phyloP scores from a whole-genome alignment of 352 stramenopile genomes.

The Thalassiosira sp. region DNA sequence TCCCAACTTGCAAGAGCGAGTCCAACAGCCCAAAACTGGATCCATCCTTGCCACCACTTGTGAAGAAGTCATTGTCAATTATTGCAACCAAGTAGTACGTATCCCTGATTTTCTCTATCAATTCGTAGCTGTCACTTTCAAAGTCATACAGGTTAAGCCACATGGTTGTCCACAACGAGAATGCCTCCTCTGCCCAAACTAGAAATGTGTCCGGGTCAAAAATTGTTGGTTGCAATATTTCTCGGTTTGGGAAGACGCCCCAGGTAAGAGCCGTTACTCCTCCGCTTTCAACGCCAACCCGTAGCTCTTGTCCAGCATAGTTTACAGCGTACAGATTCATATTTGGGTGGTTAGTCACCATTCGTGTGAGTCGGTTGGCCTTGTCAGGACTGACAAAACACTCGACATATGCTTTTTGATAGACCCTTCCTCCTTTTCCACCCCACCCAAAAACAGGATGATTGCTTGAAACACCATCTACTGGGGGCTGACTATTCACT shows the following conservation, averaged over 20 bases:
- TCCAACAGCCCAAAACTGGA: slow-evolving; percentile 37
- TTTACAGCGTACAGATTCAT: slow-evolving; percentile 84
- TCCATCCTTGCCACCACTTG: slow-evolving; percentile 25
- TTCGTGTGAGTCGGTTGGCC: slow-evolving; percentile 82
- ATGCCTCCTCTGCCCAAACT: slow-evolving; percentile 94
- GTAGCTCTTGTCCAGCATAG: slow-evolving; percentile 68
- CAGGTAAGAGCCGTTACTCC: slow-evolving; percentile 95
- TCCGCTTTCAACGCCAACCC: slow-evolving; percentile 74
- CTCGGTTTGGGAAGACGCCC: slow-evolving; percentile 92
- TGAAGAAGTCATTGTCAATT: slow-evolving; percentile 98
- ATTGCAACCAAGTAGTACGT: slow-evolving; percentile 97
- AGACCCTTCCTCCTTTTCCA: slow-evolving; percentile 92
- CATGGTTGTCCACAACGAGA: slow-evolving; percentile 93
- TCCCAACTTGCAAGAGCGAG: slow-evolving; percentile 17
- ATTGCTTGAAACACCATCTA: slow-evolving; percentile 90
- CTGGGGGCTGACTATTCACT: slow-evolving; percentile 90
- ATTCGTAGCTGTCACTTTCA: slow-evolving; percentile 85
- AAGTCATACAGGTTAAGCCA: slow-evolving; percentile 96
- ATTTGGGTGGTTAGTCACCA: slow-evolving; percentile 83
- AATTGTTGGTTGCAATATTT: slow-evolving; percentile 95
- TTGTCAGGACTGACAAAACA: slow-evolving; percentile 94
- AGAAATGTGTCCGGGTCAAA: slow-evolving; percentile 97
- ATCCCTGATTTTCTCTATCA: slow-evolving; percentile 95
- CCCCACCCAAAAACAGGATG: slow-evolving; percentile 97
- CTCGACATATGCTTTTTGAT: slow-evolving; percentile 99